Conservation (phyloP, 1,284 basidiomycete genomes). For the Marasmius sp. region DNA sequence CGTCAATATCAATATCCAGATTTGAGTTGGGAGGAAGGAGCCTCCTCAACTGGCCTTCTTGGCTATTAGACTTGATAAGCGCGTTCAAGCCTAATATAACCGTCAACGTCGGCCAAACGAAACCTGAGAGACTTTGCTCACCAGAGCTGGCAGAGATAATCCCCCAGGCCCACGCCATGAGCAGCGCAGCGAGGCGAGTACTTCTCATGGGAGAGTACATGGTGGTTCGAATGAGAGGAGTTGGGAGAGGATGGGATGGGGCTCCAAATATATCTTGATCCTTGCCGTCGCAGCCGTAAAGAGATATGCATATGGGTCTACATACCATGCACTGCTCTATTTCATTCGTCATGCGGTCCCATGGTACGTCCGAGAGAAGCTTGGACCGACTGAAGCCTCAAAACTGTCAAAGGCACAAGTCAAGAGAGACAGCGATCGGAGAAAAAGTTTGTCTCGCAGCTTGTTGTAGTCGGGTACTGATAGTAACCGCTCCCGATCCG, state of each 20-base stretch:
- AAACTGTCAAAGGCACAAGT: too few relatives aligned
- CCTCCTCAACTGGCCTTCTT: conserved; percentile 27
- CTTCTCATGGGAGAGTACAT: conserved; percentile 14
- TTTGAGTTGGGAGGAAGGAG: conserved; percentile 26
- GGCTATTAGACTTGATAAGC: conserved; percentile 38
- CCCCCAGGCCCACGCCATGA: conserved; percentile 26
- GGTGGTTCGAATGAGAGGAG: conserved; percentile 1
- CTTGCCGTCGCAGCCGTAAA: too few relatives aligned
- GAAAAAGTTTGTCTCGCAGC: too few relatives aligned
- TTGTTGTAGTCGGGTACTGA: too few relatives aligned
- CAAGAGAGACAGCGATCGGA: too few relatives aligned
- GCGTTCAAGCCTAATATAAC: conserved; percentile 36
- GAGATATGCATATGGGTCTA: too few relatives aligned
- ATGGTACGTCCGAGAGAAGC: too few relatives aligned
- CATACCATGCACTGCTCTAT: too few relatives aligned
- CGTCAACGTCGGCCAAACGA: not conserved
- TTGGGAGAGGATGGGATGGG: not conserved
- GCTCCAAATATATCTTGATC: not conserved
- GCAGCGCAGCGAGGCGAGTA: conserved; percentile 20
- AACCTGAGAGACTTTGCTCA: not conserved
- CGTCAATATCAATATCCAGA: conserved; percentile 32
- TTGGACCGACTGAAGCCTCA: too few relatives aligned
- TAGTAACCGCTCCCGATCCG: too few relatives aligned
- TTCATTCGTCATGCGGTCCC: too few relatives aligned
- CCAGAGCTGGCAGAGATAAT: conserved; percentile 25